A percentile compares a stretch with the other conserved stretches of the same genome.
Conservation (phyloP, 345 rosid species). For the Sisymbrium altissimum region DNA sequence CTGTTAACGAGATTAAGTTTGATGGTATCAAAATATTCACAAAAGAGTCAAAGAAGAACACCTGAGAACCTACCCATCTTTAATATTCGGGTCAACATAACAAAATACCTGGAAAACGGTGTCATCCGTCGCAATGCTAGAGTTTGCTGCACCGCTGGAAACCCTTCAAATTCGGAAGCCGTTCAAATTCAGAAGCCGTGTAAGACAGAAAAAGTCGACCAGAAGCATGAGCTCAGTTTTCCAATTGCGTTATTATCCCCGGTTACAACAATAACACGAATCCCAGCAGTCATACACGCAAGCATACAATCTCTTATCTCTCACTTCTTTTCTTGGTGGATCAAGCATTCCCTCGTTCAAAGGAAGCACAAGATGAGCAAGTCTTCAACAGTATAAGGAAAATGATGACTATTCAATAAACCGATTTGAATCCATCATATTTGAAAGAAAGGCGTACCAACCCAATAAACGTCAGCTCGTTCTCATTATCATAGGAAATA, state of each 20-base stretch:
- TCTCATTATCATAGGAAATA: constrained; percentile 80
- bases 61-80: too few species aligned
- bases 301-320: constrained; percentile 92
- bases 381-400: background rate
- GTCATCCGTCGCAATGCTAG: constrained; percentile 86
- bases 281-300: constrained; percentile 97
- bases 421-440: background rate
- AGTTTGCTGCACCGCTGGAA: constrained; percentile 84
- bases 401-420: background rate
- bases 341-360: constrained; percentile 97
- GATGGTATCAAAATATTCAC: too few species aligned
- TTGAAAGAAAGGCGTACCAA: constrained; percentile 83
- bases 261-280: constrained; percentile 98
- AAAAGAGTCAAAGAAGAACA: background rate
- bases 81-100: too few species aligned
- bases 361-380: constrained; percentile 14
- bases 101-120: constrained; percentile 77
- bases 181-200: constrained; percentile 95
- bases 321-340: constrained; percentile 98
- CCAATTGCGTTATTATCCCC: constrained; percentile 95
- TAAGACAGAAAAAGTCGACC: constrained; percentile 74
- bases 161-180: too few species aligned
- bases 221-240: constrained; percentile 21
- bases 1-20: too few species aligned
- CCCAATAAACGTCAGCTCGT: constrained; percentile 95